Percentiles rank a stretch among this genome's conserved stretches.
Conservation (phyloP, 2,329 filamentous ascomycete species). For the Aureobasidium sp. region DNA sequence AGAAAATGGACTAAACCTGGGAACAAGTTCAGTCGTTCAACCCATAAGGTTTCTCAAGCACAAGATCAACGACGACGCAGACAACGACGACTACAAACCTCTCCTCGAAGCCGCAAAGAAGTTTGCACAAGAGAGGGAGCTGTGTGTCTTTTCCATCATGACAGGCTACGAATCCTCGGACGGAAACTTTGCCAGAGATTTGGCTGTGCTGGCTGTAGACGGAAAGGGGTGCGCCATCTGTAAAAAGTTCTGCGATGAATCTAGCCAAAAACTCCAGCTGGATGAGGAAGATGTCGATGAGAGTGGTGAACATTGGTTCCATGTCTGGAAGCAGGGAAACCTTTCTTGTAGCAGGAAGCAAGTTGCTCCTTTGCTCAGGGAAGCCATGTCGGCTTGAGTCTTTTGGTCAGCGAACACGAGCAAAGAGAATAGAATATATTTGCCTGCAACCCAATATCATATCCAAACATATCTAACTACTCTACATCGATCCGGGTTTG, state of each 20-base stretch:
- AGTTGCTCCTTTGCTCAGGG: constrained; percentile 51
- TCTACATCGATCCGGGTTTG: too few species aligned
- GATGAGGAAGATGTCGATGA: constrained; percentile 33
- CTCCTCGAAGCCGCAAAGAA: constrained; percentile 42
- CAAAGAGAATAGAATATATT: too few species aligned
- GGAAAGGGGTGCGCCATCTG: constrained; percentile 42
- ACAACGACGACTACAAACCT: constrained; percentile 21
- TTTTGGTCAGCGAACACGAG: neutral
- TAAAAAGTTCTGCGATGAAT: constrained; percentile 44
- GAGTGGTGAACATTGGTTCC: constrained; percentile 38
- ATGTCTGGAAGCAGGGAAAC: constrained; percentile 58
- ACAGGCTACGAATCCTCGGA: constrained; percentile 49
- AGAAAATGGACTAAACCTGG: constrained; percentile 47
- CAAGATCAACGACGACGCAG: constrained; percentile 40
- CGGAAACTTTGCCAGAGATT: constrained; percentile 53
- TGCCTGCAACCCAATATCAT: too few species aligned
- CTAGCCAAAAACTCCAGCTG: constrained; percentile 46
- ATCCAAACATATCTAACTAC: too few species aligned
- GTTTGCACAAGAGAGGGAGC: constrained; percentile 47
- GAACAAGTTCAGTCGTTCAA: constrained; percentile 59
- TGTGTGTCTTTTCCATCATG: constrained; percentile 62
- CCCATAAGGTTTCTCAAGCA: constrained; percentile 50
- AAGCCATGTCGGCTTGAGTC: constrained; percentile 28
- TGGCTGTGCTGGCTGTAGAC: constrained; percentile 57
- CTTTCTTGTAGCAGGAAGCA: constrained; percentile 53